Evolutionary conservation across 2,329 filamentous ascomycete genomes (phyloP), one percentile per base, ranked within the genome.

Genomic region (Berkeleyomyces rouxiae): DNA sequence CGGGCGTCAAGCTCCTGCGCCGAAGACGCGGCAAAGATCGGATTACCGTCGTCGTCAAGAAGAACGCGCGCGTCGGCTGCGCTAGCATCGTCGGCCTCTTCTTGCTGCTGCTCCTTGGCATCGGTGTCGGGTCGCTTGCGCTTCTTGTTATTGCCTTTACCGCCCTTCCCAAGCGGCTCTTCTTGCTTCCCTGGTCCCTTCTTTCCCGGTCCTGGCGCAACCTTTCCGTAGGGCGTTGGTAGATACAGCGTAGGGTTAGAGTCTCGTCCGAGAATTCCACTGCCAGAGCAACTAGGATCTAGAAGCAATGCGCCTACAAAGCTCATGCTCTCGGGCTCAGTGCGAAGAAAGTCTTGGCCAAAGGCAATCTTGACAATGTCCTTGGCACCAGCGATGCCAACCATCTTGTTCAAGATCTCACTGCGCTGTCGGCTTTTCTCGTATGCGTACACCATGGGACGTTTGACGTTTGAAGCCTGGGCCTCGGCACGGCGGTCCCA

Each of bases 231-330:
- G 1, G 71, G 68, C 13, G 69, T 66, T 43, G 78, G 78, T 37
- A 95, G 76, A 65, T 85, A 78, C 47, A 93, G 72, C 66, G 81
- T 74, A 3, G 89, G 84, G 71, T 85, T 82, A 55, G 90, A 88
- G 68, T 96, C 90, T 23, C 93, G 82, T 2, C 91, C 89, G 33
- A 96, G 83, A 63, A 99, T 99, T 0, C 93, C 93, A 70, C 90
- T 96, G 0, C 93, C 93, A 1, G 91, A 96, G 71, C 93, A 99
- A 71, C 90, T 96, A 0, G 93, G 93, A 70, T 99, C 93, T 1
- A 99, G 79, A 0, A 99, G 78, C 47, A 99, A 76, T 6, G 86
- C 87, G 0, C 84, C 82, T n/a, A 96, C 89, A 59, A 53, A 59
- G 9, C 53, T 59, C 63, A n/a, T 82, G 76, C 57, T 74, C 74